These are phyloP conservation scores for Auricularia sp. DNA, from an alignment of 768 basidiomycete genomes.

Conservation along the genomic window DNA sequence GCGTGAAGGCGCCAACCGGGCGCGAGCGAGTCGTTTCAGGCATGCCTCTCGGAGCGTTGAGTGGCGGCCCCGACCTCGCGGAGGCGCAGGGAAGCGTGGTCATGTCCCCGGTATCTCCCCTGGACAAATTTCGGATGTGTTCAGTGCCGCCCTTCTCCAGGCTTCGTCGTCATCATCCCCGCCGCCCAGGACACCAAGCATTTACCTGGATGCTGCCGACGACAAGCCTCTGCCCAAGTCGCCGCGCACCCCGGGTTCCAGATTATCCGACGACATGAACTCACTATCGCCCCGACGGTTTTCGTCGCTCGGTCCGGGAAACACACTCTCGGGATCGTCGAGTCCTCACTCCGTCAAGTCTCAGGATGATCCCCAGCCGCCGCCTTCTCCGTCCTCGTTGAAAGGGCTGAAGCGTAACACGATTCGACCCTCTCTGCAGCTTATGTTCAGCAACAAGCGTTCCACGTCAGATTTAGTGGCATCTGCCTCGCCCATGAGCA, in stretches of 20 bases:
- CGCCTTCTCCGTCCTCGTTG: not conserved
- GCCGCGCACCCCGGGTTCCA: not conserved
- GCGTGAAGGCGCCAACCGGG: not conserved
- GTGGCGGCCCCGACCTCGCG: not conserved
- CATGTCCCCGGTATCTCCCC: not conserved
- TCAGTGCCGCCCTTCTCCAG: not conserved
- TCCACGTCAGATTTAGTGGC: not conserved
- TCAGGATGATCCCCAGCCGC: not conserved
- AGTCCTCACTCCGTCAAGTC: not conserved
- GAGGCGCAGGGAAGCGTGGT: not conserved
- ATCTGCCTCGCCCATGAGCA: not conserved
- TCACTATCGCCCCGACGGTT: not conserved
- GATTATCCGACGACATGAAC: not conserved
- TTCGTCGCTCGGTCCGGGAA: not conserved
- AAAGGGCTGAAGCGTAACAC: not conserved
- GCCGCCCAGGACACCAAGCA: not conserved
- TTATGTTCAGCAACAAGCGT: constrained; percentile 1
- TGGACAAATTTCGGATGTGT: not conserved
- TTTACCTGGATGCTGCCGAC: not conserved
- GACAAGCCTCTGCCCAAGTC: not conserved
- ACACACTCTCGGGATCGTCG: not conserved
- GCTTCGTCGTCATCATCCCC: not conserved
- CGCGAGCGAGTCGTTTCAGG: not conserved
- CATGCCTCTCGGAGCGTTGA: not conserved
- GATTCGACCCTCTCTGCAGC: not conserved